Evolutionary conservation across 495 filamentous ascomycete genomes (phyloP).

Genomic region (Neurospora intermedia): DNA sequence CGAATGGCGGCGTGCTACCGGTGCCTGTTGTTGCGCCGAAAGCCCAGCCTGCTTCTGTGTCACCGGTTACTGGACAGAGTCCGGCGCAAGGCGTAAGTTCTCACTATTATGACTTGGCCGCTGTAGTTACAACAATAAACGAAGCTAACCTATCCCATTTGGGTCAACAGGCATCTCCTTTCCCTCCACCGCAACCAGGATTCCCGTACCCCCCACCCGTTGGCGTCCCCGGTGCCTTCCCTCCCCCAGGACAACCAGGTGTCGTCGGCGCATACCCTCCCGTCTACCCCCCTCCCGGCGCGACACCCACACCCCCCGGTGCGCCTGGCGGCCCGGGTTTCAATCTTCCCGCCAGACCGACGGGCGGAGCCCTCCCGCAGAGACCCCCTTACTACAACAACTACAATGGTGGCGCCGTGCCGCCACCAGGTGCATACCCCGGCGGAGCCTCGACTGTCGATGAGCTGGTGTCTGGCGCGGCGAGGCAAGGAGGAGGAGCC

Average conservation of each 20-base stretch:
- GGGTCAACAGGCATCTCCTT: conserved; percentile 25
- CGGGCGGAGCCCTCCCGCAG: conserved; percentile 24
- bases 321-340: conserved; percentile 11
- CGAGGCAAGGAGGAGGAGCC: conserved; percentile 15
- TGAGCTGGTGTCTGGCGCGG: conserved; percentile 47
- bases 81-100: conserved; percentile 44
- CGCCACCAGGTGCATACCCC: conserved; percentile 1
- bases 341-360: conserved; percentile 31
- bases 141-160: background rate
- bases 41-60: conserved; percentile 33
- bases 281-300: conserved; percentile 12
- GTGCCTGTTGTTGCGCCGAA: background rate
- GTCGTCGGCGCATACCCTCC: conserved; percentile 26
- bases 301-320: background rate
- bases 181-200: conserved; percentile 31
- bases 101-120: conserved; percentile 6
- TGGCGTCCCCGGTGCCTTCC: conserved; percentile 10
- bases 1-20: conserved; percentile 1
- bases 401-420: background rate
- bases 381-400: conserved; percentile 23
- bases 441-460: conserved; percentile 41
- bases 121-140: too few relatives aligned
- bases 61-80: conserved; percentile 41
- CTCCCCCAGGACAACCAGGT: conserved; percentile 21
- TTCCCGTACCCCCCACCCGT: conserved; percentile 21